Conservation (phyloP, 164 flowering plant species). For the Vitis cinerea region DNA sequence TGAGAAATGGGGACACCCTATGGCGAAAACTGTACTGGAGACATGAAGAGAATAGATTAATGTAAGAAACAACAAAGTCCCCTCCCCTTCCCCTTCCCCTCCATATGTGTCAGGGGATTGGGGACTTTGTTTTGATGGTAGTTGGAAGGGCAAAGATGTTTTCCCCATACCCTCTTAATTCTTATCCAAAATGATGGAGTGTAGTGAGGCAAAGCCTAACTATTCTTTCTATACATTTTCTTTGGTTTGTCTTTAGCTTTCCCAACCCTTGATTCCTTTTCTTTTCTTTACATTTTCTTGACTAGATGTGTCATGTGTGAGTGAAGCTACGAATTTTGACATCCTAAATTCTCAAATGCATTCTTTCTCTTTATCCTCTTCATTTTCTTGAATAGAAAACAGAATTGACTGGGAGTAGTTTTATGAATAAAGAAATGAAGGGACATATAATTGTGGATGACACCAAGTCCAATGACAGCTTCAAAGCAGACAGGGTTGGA, state of each 20-base stretch:
- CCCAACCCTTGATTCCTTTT: not conserved
- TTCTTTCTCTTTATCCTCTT: constrained; percentile 4
- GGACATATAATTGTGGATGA: constrained; percentile 33
- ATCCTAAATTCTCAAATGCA: constrained; percentile 21
- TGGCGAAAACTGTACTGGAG: too few species aligned
- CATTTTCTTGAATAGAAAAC: constrained; percentile 10
- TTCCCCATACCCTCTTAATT: constrained; percentile 27
- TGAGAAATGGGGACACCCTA: too few species aligned
- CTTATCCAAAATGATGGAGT: constrained; percentile 34
- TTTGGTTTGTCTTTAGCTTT: constrained; percentile 3
- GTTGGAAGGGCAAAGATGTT: constrained; percentile 30
- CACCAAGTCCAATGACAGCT: constrained; percentile 45
- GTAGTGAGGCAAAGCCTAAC: constrained; percentile 4
- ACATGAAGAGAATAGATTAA: too few species aligned
- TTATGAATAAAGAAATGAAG: constrained; percentile 15
- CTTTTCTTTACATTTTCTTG: constrained; percentile 7
- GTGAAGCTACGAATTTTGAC: constrained; percentile 24
- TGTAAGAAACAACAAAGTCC: too few species aligned
- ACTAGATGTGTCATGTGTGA: constrained; percentile 13
- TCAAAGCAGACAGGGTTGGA: constrained; percentile 36
- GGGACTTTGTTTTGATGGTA: constrained; percentile 29
- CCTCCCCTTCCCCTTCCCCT: not conserved
- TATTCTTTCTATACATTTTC: not conserved
- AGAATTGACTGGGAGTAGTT: constrained; percentile 20
- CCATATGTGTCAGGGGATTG: constrained; percentile 14